Conservation (phyloP, 2,329 filamentous ascomycete species). For the Zelopaecilomyces penicillatus region DNA sequence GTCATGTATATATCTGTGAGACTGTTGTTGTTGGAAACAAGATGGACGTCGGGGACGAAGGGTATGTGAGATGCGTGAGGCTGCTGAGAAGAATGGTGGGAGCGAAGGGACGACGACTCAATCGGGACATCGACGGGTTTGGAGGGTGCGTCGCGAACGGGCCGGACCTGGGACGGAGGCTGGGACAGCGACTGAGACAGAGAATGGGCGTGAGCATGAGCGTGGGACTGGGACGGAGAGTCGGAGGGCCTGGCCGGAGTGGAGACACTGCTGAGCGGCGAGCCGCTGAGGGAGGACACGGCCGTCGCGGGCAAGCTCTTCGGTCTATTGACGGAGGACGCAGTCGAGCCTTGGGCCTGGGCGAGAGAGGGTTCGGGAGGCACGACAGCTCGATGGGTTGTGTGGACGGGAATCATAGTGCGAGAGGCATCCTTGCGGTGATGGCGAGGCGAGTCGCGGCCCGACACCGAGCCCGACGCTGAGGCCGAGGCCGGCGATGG, state of each 20-base stretch:
- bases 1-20: constrained; percentile 56
- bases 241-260: constrained; percentile 17
- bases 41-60: constrained; percentile 31
- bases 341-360: constrained; percentile 50
- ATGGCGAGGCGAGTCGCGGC: constrained; percentile 21
- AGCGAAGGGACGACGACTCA: constrained; percentile 28
- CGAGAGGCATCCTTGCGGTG: constrained; percentile 27
- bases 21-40: constrained; percentile 46
- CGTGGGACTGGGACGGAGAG: constrained; percentile 10
- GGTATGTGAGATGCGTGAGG: constrained; percentile 24
- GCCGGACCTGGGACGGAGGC: constrained; percentile 17
- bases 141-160: constrained; percentile 30
- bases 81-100: constrained; percentile 18
- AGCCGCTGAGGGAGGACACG: constrained; percentile 40
- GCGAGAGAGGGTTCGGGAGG: constrained; percentile 55
- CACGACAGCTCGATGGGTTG: constrained; percentile 46
- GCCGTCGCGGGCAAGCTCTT: constrained; percentile 40
- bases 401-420: constrained; percentile 48
- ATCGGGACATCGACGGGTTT: constrained; percentile 53
- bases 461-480: constrained; percentile 14
- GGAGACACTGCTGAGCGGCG: constrained; percentile 32
- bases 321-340: constrained; percentile 35
- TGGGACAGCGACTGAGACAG: background rate
- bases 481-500: constrained; percentile 10
- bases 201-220: constrained; percentile 3